Evolutionary conservation across 2,329 filamentous ascomycete genomes (phyloP), one percentile per base, ranked within the genome.

Genomic region (Lasiodiplodia sp.): DNA sequence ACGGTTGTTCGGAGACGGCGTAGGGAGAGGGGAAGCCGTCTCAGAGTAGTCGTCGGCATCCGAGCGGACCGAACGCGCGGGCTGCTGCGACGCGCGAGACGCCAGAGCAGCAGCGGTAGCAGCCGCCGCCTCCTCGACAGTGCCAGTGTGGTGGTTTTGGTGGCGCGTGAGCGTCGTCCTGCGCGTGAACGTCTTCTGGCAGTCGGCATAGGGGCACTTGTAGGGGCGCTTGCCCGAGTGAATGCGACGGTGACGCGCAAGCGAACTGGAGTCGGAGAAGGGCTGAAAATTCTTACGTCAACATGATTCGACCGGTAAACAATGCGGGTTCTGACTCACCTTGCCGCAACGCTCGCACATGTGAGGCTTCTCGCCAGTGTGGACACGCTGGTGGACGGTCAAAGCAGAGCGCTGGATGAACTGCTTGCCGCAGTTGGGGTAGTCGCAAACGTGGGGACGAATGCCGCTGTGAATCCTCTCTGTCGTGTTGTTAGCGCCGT

Each of bases 291-390:
- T 8, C 16, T 64, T 31, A 40, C 31, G 21, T 65, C 67, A 69
- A 68, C 68, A 56, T 65, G 67, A 68, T 64, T 49, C 60, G 58
- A 68, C 55, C 14, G 47, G 34, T 18, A 37, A 64, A 58, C 55
- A 62, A 64, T 18, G 51, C 31, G 21, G 5, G 11, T n/a, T 28
- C 16, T 47, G 34, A 66, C 86, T 75, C 85, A 97, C 94, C 90
- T 98, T 98, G 79, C 93, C 93, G 79, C 96, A 98, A 71, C 92
- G 89, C 81, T 97, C 96, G 78, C 96, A 99, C 89, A 96, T 95
- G 76, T 99, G 96, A 63, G 96, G 96, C 82, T 99, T 99, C 83
- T 98, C 96, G 72, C 96, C 96, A 2, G 96, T 98, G 80, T 99
- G 96, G 23, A 97, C 94, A 74, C 96, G 92, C 77, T 92, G 91